phyloP scores from a whole-genome alignment of 2,329 filamentous ascomycete species.

The Ophiostoma himal-ulmi region DNA sequence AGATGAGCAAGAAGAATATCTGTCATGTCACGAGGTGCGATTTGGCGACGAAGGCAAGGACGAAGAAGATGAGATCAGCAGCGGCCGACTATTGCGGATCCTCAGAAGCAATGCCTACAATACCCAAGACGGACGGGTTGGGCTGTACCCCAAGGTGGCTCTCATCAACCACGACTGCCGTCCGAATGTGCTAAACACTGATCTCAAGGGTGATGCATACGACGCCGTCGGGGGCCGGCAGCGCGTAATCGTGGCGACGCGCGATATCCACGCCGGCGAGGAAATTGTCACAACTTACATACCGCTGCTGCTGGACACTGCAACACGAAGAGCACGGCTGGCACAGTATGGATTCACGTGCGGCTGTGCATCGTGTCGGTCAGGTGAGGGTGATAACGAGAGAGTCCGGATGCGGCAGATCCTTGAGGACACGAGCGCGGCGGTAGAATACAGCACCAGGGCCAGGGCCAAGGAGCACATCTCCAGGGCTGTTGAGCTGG shows the following conservation, averaged over 20 bases:
- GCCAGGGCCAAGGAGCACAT: slow-evolving; percentile 16
- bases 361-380: not conserved
- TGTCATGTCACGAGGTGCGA: slow-evolving; percentile 31
- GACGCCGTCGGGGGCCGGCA: not conserved
- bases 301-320: slow-evolving; percentile 32
- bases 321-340: slow-evolving; percentile 31
- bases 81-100: slow-evolving; percentile 30
- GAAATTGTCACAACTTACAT: slow-evolving; percentile 37
- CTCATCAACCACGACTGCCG: slow-evolving; percentile 40
- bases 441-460: not conserved
- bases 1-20: slow-evolving; percentile 31
- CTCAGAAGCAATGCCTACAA: slow-evolving; percentile 41
- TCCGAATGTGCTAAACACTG: slow-evolving; percentile 34
- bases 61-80: not conserved
- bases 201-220: slow-evolving; percentile 14
- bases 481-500: slow-evolving; percentile 20
- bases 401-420: not conserved
- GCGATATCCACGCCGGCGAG: slow-evolving; percentile 33
- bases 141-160: slow-evolving; percentile 39
- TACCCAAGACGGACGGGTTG: slow-evolving; percentile 25
- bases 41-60: slow-evolving; percentile 26
- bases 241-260: slow-evolving; percentile 32
- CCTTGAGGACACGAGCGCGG: not conserved
- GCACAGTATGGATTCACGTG: slow-evolving; percentile 30
- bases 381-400: not conserved